Evolutionary conservation across 768 basidiomycete species (phyloP).

Genomic region (Cytidiella melzeri): DNA sequence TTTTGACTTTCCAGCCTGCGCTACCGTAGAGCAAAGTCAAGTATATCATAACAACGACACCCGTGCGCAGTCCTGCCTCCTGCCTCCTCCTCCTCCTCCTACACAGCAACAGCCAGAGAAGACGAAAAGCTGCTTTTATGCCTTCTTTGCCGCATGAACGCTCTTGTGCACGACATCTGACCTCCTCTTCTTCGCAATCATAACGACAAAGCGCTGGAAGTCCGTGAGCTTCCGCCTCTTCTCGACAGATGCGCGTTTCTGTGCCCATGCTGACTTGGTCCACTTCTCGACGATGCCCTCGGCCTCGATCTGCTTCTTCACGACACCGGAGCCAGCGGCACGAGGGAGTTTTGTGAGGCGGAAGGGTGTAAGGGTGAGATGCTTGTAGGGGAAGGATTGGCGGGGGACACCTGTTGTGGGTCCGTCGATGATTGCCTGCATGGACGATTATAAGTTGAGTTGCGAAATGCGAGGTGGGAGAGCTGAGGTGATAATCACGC

Average conservation of each 20-base stretch:
- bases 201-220: conserved; percentile 86
- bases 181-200: conserved; percentile 85
- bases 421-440: conserved; percentile 91
- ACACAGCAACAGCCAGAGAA: neutral
- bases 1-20: neutral
- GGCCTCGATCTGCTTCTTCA: conserved; percentile 86
- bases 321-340: conserved; percentile 70
- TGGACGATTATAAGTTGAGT: no score
- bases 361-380: conserved; percentile 87
- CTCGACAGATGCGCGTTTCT: conserved; percentile 71
- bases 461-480: no score
- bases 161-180: conserved; percentile 72
- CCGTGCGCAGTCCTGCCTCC: neutral
- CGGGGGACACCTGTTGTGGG: conserved; percentile 89
- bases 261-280: conserved; percentile 83
- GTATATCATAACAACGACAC: neutral
- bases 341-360: conserved; percentile 81
- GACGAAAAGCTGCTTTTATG: conserved; percentile 21
- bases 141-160: conserved; percentile 53
- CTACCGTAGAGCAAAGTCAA: neutral
- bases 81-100: conserved; percentile 2
- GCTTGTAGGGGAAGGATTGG: conserved; percentile 86
- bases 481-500: no score
- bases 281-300: conserved; percentile 82
- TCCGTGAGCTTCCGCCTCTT: conserved; percentile 76